Evolutionary conservation across 768 basidiomycete genomes (phyloP), one percentile per base, ranked within the genome.

Genomic region (Rhizopogon roseolus): DNA sequence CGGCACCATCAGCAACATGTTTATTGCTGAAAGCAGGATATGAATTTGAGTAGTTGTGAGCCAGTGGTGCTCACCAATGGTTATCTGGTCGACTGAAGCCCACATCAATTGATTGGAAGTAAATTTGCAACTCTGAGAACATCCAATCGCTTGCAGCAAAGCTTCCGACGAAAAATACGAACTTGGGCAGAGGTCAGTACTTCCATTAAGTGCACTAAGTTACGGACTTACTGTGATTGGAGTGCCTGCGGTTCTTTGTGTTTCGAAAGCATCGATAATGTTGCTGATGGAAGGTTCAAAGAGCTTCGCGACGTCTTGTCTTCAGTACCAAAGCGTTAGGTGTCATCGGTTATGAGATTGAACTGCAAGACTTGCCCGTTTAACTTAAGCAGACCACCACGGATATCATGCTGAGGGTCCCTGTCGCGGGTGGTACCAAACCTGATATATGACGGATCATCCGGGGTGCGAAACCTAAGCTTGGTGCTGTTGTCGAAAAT

Each of bases 1-100:
- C 61, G 5, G 73, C 77, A 2, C 81, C 81, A 44, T 81, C 78
- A 1, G 81, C 78, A 8, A 82, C 81, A 1, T 79, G 81, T 63
- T 73, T 80, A 57, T 70, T 72, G 28, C 76, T 77, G 49, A 52
- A 19, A 41, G 6, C 10, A 17, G 44, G n/a, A 6, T 38, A 34
- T 70, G 36, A 68, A 60, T 9, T 3, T n/a, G 14, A 42, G 29
- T 27, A 37, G 25, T 36, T 6, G n/a, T 19, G 32, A 19, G 6
- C 29, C 14, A 37, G 32, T 13, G 41, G 28, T n/a, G 70, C 80
- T 42, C 60, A 81, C 82, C 81, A 71, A 54, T 81, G 77, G 36
- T 72, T 76, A 53, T 82, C 80, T 0, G 81, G 82, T 7, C 79
- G 71, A 49, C 74, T 71, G 16, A 83, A 63, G 32, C 64, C 69